Evolutionary conservation across 345 rosid species (phyloP).

Genomic region (Nasturtium officinale): DNA sequence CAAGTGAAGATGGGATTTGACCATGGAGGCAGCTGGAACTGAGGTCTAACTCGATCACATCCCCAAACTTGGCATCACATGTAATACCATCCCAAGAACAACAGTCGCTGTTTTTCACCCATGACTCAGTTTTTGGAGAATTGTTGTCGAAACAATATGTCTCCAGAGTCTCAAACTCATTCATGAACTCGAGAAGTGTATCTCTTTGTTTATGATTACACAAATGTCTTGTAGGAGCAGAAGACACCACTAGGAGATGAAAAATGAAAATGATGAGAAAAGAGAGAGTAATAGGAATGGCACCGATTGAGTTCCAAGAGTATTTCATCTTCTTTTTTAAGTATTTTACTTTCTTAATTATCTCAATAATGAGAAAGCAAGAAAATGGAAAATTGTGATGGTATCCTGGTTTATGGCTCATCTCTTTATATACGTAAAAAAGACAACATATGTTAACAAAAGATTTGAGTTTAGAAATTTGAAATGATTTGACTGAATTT

Average conservation of each 20-base stretch:
- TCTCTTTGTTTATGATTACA: conserved; percentile 2
- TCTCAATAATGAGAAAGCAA: background rate
- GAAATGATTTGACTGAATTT: too few species aligned
- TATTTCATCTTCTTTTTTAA: background rate
- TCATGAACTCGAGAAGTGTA: conserved; percentile 9
- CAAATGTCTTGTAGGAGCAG: background rate
- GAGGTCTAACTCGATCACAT: background rate
- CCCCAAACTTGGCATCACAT: background rate
- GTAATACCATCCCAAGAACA: background rate
- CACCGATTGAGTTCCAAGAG: background rate
- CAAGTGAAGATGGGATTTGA: background rate
- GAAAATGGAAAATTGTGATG: background rate
- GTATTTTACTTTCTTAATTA: background rate
- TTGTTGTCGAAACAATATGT: background rate
- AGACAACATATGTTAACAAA: too few species aligned
- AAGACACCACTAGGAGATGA: background rate
- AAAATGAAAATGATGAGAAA: background rate
- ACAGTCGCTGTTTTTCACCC: background rate
- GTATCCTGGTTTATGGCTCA: background rate
- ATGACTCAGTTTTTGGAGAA: background rate
- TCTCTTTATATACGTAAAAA: background rate
- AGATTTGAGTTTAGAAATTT: too few species aligned
- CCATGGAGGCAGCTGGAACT: background rate
- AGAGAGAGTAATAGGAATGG: background rate
- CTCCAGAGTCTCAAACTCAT: background rate